phyloP scores from a whole-genome alignment of 805 yeast species.

The Tetrapisispora namnaoensis region DNA sequence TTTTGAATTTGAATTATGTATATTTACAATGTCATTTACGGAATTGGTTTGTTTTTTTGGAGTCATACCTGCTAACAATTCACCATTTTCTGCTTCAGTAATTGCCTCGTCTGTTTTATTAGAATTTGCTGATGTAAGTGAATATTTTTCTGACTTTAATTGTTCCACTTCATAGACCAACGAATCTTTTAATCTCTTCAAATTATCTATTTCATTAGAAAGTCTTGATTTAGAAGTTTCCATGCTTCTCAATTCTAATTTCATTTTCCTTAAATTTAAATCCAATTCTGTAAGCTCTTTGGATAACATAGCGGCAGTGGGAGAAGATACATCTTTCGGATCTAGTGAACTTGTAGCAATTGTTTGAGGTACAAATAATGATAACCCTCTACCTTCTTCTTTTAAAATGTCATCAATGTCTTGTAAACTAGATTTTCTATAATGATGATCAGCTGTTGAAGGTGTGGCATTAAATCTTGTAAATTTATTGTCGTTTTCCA shows the following conservation, averaged over 20 bases:
- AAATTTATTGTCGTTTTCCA: conserved; percentile 3
- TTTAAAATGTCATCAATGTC: not conserved
- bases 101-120: not conserved
- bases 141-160: conserved; percentile 16
- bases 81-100: not conserved
- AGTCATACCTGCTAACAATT: not conserved
- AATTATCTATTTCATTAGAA: conserved; percentile 40
- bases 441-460: conserved; percentile 1
- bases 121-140: not conserved
- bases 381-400: not conserved
- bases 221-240: conserved; percentile 36
- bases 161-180: conserved; percentile 38
- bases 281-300: conserved; percentile 23
- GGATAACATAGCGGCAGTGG: not conserved
- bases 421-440: conserved; percentile 5
- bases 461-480: conserved; percentile 1
- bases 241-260: conserved; percentile 33
- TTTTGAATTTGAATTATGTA: conserved; percentile 10
- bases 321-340: conserved; percentile 3
- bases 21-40: not conserved
- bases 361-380: not conserved
- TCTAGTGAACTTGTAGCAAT: conserved; percentile 4
- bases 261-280: conserved; percentile 33
- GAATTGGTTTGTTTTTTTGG: conserved; percentile 2
- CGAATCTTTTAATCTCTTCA: conserved; percentile 38